Evolutionary conservation across 2,329 filamentous ascomycete species (phyloP), one percentile per base, ranked within the genome.

Genomic region (Epichloe sp.): DNA sequence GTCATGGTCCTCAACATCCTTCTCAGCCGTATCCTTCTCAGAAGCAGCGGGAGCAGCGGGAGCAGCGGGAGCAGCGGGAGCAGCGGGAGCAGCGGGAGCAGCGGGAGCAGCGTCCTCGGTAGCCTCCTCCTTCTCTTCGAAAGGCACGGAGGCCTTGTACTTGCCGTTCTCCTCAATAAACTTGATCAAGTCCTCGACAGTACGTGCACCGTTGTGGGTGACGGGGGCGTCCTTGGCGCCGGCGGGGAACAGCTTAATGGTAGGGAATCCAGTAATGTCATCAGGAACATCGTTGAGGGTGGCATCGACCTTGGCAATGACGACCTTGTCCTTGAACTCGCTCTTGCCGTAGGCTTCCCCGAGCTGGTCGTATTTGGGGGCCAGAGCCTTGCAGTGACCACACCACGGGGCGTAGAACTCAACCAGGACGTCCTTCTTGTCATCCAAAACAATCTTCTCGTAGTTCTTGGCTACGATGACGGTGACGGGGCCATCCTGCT

Each of bases 361-460:
- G 53, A 98, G 86, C 70, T 96, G 88, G 57, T 98, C 93, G 71
- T 96, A 98, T 71, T 95, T 85, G 63, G 93, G 93, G 52, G 93
- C 91, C 56, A 98, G 85, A 70, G 82, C 90, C 82, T 97, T 97
- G 88, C 93, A 98, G 82, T 98, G 93, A 62, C 93, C 93, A 69
- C 93, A 98, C 93, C 93, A 98, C 57, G 93, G 93, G 54, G 93
- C 93, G 75, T 98, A 98, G 77, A 95, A 97, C 77, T 98, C 93
- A 57, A 98, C 73, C 59, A 98, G 80, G 53, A 98, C 93, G 70
- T 98, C 93, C 85, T 97, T 97, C 67, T 84, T 78, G 70, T 95
- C 85, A 66, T 98, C 85, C 51, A 96, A 79, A 63, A 98, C 90
- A 59, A 97, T 74, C 7, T 94, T 79, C 57, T 95, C 78, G 79